Conservation (phyloP, 108 stramenopile species). For the Halocafeteria seosinensis region DNA sequence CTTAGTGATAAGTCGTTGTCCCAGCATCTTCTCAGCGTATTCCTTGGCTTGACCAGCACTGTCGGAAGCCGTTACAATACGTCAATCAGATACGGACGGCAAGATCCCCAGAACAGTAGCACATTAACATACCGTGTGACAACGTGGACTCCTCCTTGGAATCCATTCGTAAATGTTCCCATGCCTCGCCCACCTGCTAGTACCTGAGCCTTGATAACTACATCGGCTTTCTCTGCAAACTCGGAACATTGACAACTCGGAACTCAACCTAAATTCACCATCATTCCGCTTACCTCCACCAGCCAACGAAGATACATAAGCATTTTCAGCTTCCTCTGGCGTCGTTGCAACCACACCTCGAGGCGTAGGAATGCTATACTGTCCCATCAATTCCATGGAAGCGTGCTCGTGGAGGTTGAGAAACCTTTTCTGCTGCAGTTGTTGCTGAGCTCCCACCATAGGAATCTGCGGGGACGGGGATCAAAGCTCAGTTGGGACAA, state of each 20-base stretch:
- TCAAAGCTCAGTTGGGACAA: no score
- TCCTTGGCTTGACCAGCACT: conserved; percentile 36
- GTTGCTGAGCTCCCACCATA: no score
- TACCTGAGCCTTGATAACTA: conserved; percentile 65
- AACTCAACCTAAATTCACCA: no score
- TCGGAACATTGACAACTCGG: no score
- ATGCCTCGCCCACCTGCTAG: conserved; percentile 62
- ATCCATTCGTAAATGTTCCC: conserved; percentile 58
- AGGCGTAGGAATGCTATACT: conserved; percentile 44
- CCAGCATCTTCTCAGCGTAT: conserved; percentile 56
- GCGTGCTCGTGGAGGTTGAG: conserved; percentile 60
- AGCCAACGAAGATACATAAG: neutral
- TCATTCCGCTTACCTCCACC: neutral
- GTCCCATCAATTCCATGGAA: conserved; percentile 41
- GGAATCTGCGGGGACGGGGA: no score
- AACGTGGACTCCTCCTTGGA: conserved; percentile 68
- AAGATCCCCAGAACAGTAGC: no score
- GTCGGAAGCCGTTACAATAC: neutral
- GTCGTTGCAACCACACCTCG: conserved; percentile 23
- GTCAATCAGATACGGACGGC: no score
- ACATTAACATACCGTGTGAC: conserved; percentile 20
- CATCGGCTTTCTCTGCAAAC: conserved; percentile 15
- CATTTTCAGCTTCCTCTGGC: conserved; percentile 21
- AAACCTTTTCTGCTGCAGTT: no score
- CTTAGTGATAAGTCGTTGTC: conserved; percentile 57